Evolutionary conservation across 2,329 filamentous ascomycete genomes (phyloP), one percentile per base, ranked within the genome.

Genomic region (Aspergillus niger): DNA sequence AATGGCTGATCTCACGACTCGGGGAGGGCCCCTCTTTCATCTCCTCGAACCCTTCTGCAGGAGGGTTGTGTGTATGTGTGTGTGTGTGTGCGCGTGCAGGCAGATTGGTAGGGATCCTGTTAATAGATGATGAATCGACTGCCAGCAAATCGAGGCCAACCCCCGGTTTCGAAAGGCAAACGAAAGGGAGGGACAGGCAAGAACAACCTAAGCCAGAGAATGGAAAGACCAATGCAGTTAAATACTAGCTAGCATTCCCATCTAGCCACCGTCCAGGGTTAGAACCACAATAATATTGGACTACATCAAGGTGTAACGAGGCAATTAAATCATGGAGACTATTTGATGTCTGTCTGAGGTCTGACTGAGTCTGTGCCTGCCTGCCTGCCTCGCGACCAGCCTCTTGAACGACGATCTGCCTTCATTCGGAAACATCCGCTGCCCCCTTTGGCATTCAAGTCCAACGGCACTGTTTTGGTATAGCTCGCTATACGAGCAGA

Each of bases 381-480:
- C 11, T 36, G 30, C 39, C 57, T 48, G 56, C 56, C 57, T 54
- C 49, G 36, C 51, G 28, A 62, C 61, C 62, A 64, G 51, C 59
- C 62, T 62, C 57, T 62, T 59, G 62, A 10, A 39, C 51, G 62
- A 59, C 60, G 60, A 63, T 64, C 60, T 55, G 51, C 53, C 39
- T 60, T 55, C 28, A 55, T 55, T 47, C 39, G 41, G 53, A 47
- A 55, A 17, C 3, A 11, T 44, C 41, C 41, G 41, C 26, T 20
- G 26, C 53, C 53, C 53, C 53, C 53, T 55, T 55, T 41, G 30
- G 52, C 36, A 38, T 53, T 41, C 17, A 39, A 41, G 32, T 36
- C 32, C 32, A 36, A 36, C 32, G 11, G 32, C 20, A 24, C 41
- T 24, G 20, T 38, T 43, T 30, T 20, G 30, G 24, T 30, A 30